Evolutionary conservation across 306 rosid species (phyloP).

Genomic region (Rosa persica): DNA sequence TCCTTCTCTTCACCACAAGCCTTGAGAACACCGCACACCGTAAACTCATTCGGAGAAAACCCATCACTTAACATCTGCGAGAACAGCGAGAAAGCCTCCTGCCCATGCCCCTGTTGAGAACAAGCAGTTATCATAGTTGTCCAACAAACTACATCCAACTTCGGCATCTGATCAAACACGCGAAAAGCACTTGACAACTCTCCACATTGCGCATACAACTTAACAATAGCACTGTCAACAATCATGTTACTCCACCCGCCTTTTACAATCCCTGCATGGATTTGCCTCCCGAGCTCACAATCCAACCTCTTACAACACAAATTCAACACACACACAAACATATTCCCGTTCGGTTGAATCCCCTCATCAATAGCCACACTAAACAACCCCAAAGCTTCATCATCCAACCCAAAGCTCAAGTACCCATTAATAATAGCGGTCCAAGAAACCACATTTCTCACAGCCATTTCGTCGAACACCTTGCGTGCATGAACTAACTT

Average conservation of each 20-base stretch:
- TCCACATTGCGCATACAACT: constrained; percentile 74
- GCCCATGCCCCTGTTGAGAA: constrained; percentile 72
- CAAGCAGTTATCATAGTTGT: constrained; percentile 86
- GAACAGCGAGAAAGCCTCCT: constrained; percentile 56
- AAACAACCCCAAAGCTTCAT: constrained; percentile 66
- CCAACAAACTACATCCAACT: constrained; percentile 78
- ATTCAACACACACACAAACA: constrained; percentile 80
- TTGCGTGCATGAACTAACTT: constrained; percentile 55
- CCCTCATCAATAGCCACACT: constrained; percentile 40
- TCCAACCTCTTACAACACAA: constrained; percentile 60
- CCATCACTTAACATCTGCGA: constrained; percentile 64
- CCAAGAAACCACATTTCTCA: constrained; percentile 77
- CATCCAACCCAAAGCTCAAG: constrained; percentile 51
- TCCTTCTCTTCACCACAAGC: constrained; percentile 77
- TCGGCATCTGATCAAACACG: constrained; percentile 57
- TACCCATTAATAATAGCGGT: constrained; percentile 81
- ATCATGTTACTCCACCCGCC: constrained; percentile 66
- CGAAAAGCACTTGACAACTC: constrained; percentile 55
- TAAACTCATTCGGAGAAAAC: constrained; percentile 71
- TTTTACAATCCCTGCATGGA: constrained; percentile 70
- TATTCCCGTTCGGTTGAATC: constrained; percentile 57
- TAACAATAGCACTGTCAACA: constrained; percentile 61
- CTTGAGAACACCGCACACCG: constrained; percentile 71
- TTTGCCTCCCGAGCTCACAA: constrained; percentile 64
- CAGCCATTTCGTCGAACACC: constrained; percentile 66